Percentiles rank a stretch among this genome's conserved stretches.
These are phyloP conservation scores for Ceratobasidium sp. DNA, from an alignment of 1,284 basidiomycete genomes.

Conservation along the genomic window DNA sequence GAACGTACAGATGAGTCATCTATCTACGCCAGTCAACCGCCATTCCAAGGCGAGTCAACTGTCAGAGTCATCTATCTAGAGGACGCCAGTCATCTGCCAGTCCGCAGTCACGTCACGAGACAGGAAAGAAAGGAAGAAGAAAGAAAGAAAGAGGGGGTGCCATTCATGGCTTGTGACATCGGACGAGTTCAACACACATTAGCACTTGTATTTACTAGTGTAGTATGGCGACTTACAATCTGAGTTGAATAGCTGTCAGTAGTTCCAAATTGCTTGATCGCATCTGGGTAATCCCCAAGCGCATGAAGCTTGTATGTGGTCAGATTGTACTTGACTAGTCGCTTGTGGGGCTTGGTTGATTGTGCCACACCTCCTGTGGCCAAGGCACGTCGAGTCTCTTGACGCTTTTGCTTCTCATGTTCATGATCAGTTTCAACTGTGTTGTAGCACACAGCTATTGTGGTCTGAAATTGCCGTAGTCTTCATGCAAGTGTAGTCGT, in stretches of 20 bases:
- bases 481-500: conserved; percentile 50
- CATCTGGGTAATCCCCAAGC: conserved; percentile 27
- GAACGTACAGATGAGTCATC: too few species aligned
- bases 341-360: neutral
- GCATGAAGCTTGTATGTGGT: conserved; percentile 44
- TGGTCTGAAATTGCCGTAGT: conserved; percentile 48
- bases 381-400: neutral
- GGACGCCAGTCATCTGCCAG: too few species aligned
- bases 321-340: conserved; percentile 24
- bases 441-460: conserved; percentile 48
- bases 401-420: conserved; percentile 48
- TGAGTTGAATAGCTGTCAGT: conserved; percentile 39
- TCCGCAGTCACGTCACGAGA: too few species aligned
- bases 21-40: too few species aligned
- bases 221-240: conserved; percentile 33
- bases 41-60: too few species aligned
- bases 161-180: too few species aligned
- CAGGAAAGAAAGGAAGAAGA: neutral
- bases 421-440: conserved; percentile 52
- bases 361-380: neutral
- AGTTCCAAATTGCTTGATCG: conserved; percentile 29
- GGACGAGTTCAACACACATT: neutral
- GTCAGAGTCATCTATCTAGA: too few species aligned
- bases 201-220: conserved; percentile 29
- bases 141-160: neutral